Percentiles rank a stretch among this genome's conserved stretches.
These are phyloP conservation scores for Tinospora cordifolia DNA, from an alignment of 164 flowering plant genomes.

Conservation along the genomic window DNA sequence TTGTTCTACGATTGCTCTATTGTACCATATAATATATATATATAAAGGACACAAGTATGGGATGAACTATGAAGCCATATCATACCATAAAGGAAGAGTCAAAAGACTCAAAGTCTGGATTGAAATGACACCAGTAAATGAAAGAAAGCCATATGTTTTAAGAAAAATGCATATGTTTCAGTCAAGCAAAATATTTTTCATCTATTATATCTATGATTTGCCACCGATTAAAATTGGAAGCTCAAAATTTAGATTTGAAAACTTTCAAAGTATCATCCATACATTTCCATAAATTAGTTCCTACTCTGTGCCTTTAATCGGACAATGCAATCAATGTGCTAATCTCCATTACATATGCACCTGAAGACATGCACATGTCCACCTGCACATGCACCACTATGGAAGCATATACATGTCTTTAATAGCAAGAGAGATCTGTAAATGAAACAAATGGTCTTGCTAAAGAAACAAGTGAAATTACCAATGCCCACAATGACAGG, in stretches of 20 bases:
- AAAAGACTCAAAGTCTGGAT: not conserved
- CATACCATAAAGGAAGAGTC: not conserved
- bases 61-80: not conserved
- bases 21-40: no score
- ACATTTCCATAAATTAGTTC: not conserved
- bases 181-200: no score
- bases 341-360: not conserved
- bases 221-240: not conserved
- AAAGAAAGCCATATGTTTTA: not conserved
- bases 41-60: no score
- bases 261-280: not conserved
- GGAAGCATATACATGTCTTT: not conserved
- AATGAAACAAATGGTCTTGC: not conserved
- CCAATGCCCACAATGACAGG: slow-evolving; percentile 98
- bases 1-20: no score
- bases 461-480: slow-evolving; percentile 20
- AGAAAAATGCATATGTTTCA: no score
- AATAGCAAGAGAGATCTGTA: slow-evolving; percentile 7
- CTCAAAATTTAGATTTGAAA: no score
- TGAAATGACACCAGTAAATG: not conserved
- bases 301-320: not conserved
- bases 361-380: not conserved
- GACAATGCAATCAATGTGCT: not conserved
- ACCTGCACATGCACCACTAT: not conserved
- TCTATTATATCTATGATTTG: not conserved